Conservation (phyloP, 2,329 filamentous ascomycete species). For the Aschersonia sp. region DNA sequence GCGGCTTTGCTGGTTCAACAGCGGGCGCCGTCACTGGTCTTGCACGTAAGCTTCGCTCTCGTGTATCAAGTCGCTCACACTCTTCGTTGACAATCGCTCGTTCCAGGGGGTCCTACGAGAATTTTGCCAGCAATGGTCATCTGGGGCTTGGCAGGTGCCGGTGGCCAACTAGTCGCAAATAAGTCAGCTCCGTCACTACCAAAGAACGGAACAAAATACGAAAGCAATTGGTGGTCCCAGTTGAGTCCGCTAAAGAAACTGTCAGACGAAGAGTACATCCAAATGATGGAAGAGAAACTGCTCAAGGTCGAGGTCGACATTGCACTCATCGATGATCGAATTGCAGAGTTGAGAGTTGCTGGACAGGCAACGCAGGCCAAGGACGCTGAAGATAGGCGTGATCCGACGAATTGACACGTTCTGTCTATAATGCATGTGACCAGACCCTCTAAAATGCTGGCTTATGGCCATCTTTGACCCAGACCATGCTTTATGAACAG, state of each 20-base stretch:
- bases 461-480: too few species aligned
- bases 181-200: constrained; percentile 11
- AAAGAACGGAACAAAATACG: constrained; percentile 22
- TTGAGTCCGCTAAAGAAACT: constrained; percentile 60
- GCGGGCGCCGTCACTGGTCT: constrained; percentile 47
- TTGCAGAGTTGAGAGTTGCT: constrained; percentile 25
- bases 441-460: too few species aligned
- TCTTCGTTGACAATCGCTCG: constrained; percentile 6
- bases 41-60: constrained; percentile 26
- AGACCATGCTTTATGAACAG: too few species aligned
- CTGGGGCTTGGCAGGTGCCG: constrained; percentile 28
- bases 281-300: constrained; percentile 56
- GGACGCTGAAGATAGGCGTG: neutral
- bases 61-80: neutral
- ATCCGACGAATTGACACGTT: neutral
- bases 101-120: constrained; percentile 34
- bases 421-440: too few species aligned
- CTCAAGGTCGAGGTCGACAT: constrained; percentile 62
- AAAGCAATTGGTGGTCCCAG: constrained; percentile 33
- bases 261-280: constrained; percentile 57
- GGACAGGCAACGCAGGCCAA: constrained; percentile 1
- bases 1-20: constrained; percentile 55
- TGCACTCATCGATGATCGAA: constrained; percentile 62
- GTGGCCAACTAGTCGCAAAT: constrained; percentile 24
- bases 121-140: constrained; percentile 36